Conservation (phyloP, 352 stramenopile species). For the Phytophthora pisi region DNA sequence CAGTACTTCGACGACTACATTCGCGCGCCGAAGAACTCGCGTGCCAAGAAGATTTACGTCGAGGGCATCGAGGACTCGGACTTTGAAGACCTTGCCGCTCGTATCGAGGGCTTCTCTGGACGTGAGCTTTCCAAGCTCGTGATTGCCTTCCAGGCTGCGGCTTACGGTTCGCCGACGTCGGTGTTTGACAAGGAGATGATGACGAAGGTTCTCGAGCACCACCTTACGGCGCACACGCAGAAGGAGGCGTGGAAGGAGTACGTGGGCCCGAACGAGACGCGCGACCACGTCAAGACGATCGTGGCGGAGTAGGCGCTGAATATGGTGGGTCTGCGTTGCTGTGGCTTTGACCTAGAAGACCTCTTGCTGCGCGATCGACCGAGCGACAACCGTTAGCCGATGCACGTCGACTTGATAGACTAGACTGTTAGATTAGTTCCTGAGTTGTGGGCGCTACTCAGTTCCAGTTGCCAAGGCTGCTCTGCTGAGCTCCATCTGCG, state of each 20-base stretch:
- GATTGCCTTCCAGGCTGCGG: conserved; percentile 98
- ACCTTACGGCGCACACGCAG: conserved; percentile 92
- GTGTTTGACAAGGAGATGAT: conserved; percentile 95
- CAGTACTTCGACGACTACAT: conserved; percentile 99
- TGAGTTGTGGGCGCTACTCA: conserved; percentile 84
- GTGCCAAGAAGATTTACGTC: conserved; percentile 90
- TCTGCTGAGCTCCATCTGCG: conserved; percentile 18
- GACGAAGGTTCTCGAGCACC: conserved; percentile 93
- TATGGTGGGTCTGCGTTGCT: conserved; percentile 13
- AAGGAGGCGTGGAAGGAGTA: conserved; percentile 95
- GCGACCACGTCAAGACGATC: conserved; percentile 56
- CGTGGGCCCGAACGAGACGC: conserved; percentile 57
- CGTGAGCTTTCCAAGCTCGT: conserved; percentile 99
- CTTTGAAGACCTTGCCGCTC: conserved; percentile 92
- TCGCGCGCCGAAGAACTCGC: conserved; percentile 82
- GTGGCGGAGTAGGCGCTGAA: conserved; percentile 50
- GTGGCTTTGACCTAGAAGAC: conserved; percentile 6
- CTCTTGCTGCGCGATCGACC: conserved; percentile 10
- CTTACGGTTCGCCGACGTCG: conserved; percentile 95
- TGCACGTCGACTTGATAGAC: conserved; percentile 59
- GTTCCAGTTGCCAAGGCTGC: conserved; percentile 44
- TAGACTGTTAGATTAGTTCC: conserved; percentile 84
- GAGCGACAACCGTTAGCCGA: conserved; percentile 24
- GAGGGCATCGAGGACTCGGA: conserved; percentile 92
- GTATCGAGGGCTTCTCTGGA: conserved; percentile 97